Evolutionary conservation across 768 basidiomycete species (phyloP).

Genomic region (Mycena belliarum): DNA sequence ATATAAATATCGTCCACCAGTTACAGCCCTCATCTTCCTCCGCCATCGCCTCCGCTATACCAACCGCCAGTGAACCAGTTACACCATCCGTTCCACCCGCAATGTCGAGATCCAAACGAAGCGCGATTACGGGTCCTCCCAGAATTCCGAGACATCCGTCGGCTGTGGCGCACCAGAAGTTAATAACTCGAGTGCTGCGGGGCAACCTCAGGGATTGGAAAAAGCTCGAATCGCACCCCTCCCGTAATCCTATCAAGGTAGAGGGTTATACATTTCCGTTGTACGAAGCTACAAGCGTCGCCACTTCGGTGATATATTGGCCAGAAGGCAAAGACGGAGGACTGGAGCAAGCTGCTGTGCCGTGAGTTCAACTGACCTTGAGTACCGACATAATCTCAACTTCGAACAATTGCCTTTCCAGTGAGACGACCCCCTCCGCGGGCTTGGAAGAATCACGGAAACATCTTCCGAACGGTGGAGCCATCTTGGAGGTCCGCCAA

Average conservation of each 20-base stretch:
- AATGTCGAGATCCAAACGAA: no score
- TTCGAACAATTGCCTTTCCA: not conserved
- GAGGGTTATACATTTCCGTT: not conserved
- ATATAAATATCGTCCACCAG: not conserved
- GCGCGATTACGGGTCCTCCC: no score
- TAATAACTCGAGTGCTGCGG: no score
- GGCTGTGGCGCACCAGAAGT: no score
- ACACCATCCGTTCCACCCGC: no score
- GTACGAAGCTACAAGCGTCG: conserved; percentile 1
- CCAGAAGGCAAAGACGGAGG: not conserved
- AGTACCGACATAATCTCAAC: not conserved
- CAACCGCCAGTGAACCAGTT: not conserved
- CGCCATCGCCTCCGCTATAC: not conserved
- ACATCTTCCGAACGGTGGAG: not conserved
- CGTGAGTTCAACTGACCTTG: not conserved
- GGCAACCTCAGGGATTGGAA: not conserved
- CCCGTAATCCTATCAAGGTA: not conserved
- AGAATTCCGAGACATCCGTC: no score
- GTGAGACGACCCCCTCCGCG: no score
- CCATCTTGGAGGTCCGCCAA: not conserved
- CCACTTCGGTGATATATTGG: conserved; percentile 4
- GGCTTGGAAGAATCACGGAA: not conserved
- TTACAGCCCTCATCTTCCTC: not conserved
- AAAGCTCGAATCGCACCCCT: not conserved
- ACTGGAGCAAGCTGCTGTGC: not conserved